Base-by-base conservation (phyloP, 805 yeast species). In the Ogataea neopini region DNA sequence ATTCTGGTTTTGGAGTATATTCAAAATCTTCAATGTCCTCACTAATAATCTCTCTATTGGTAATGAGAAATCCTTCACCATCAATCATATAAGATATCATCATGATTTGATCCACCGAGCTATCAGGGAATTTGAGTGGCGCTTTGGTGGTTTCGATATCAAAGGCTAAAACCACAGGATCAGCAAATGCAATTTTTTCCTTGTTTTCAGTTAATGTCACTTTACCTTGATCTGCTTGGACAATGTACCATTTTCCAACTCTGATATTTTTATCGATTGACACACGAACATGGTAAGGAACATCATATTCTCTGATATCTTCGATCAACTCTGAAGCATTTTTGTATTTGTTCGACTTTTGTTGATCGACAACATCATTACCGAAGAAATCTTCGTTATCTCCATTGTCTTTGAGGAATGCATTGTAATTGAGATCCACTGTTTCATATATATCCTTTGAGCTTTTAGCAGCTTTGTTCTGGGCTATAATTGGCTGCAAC, bases 61-160 rank as follows among this genome's bases (percentile, higher is more conserved):
- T 94, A 50, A 94, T 95, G 33, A 94, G 71, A 62, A 72, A 94
- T 32, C 99, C 99, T 58, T 88, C 96, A 9, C 98, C 99, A 63
- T 94, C 99, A 51, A 94, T 91, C 99, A 95, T 95, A 64, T 94
- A 94, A 2, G 99, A 95, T 43, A 94, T 94, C 99, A 95, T 95
- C 97, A 94, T 94, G 34, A 94, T 79, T 66, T 88, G 95, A 69
- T 94, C 99, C 5, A 86, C 76, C 9, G 85, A 74, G 5, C 97
- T 79, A 59, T 89, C 99, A 0, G 99, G 99, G 57, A 94, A 94
- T 64, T 94, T 95, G 50, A 94, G 75, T 1, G 98, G 98, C 10
- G 95, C 89, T 64, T 94, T 94, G 11, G 97, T 89, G 1, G 99
- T 94, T 73, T 94, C 99, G 46, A 94, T 94, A 76, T 94, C 99